A percentile compares a stretch with the other conserved stretches of the same genome.
Conservation (phyloP, 495 filamentous ascomycete genomes). For the Halenospora varia region DNA sequence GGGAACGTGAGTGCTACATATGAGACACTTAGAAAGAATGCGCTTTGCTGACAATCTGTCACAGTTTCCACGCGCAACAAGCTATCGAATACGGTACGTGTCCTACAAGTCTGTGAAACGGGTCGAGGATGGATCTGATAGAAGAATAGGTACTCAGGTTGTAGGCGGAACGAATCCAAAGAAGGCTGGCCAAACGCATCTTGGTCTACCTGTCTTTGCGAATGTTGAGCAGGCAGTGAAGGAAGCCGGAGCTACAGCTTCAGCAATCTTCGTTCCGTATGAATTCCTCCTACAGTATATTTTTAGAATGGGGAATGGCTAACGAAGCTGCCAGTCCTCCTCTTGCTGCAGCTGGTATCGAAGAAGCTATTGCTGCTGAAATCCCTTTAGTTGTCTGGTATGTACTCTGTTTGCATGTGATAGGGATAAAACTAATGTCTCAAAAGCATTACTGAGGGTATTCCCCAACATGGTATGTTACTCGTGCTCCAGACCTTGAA, state of each 20-base stretch:
- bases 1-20: slow-evolving; percentile 74
- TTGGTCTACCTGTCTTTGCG: slow-evolving; percentile 89
- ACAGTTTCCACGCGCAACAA: slow-evolving; percentile 93
- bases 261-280: slow-evolving; percentile 97
- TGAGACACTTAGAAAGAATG: neutral
- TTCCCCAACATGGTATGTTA: slow-evolving; percentile 84
- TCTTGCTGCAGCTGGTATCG: slow-evolving; percentile 88
- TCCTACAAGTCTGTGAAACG: slow-evolving; percentile 19
- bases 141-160: slow-evolving; percentile 79
- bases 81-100: slow-evolving; percentile 93
- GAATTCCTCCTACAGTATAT: slow-evolving; percentile 18
- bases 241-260: slow-evolving; percentile 84
- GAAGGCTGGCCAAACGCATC: slow-evolving; percentile 88
- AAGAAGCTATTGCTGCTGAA: slow-evolving; percentile 92
- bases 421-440: slow-evolving; percentile 14
- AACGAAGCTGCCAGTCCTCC: slow-evolving; percentile 61
- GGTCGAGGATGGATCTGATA: slow-evolving; percentile 20
- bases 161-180: slow-evolving; percentile 98
- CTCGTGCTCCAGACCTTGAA: neutral
- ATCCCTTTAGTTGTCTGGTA: slow-evolving; percentile 88
- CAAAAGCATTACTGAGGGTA: slow-evolving; percentile 91
- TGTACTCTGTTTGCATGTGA: slow-evolving; percentile 25
- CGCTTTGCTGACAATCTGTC: slow-evolving; percentile 17
- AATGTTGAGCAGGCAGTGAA: slow-evolving; percentile 87
- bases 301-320: neutral